A percentile compares a stretch with the other conserved stretches of the same genome.
These are phyloP conservation scores for Cunninghamia lanceolata DNA, from an alignment of 75 land plant species.

Conservation along the genomic window DNA sequence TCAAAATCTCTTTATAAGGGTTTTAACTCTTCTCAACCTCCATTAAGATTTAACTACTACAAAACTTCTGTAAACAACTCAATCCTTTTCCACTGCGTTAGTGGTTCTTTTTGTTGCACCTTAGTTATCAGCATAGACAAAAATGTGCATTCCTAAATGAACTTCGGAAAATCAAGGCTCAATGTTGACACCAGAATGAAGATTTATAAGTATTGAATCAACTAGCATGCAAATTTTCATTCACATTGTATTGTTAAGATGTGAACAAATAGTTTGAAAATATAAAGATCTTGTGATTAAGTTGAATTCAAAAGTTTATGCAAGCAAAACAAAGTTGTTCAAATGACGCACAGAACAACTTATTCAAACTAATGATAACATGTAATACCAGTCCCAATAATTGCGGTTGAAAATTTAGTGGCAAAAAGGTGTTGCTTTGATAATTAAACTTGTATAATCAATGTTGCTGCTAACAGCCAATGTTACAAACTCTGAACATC, in stretches of 20 bases:
- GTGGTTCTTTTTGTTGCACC: not conserved
- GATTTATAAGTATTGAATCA: not conserved
- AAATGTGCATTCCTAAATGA: not conserved
- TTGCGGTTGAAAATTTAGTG: not conserved
- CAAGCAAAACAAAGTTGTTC: not conserved
- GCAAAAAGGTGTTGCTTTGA: not conserved
- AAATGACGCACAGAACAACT: not conserved
- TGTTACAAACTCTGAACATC: conserved; percentile 10
- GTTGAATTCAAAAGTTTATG: not conserved
- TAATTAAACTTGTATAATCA: conserved; percentile 10
- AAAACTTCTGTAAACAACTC: not conserved
- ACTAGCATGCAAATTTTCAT: not conserved
- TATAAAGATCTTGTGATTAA: not conserved
- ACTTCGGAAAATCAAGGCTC: not conserved
- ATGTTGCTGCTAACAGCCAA: conserved; percentile 3
- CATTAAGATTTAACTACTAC: not conserved
- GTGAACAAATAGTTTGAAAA: not conserved
- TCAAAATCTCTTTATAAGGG: not conserved
- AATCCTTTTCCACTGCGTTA: not conserved
- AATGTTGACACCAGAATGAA: not conserved
- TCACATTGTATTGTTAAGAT: not conserved
- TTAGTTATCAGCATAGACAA: not conserved
- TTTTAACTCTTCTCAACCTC: not conserved
- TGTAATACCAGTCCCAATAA: not conserved
- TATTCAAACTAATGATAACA: not conserved